Conservation (phyloP, 2,329 filamentous ascomycete species). For the Hypoxylon sp. region DNA sequence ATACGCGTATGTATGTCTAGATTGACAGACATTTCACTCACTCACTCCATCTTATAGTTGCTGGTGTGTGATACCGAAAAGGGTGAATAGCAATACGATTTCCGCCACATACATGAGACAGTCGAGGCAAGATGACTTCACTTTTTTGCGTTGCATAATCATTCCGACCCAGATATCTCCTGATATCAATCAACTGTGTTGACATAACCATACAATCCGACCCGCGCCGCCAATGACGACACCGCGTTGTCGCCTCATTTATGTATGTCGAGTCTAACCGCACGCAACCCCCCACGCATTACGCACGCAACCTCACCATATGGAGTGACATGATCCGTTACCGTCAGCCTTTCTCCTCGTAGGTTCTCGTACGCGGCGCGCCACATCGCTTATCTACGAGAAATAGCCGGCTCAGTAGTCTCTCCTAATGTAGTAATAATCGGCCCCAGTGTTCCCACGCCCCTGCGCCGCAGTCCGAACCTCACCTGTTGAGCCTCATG, state of each 20-base stretch:
- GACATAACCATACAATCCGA: slow-evolving; percentile 19
- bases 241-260: background rate
- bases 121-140: slow-evolving; percentile 19
- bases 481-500: slow-evolving; percentile 15
- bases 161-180: slow-evolving; percentile 1
- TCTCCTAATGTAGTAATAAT: slow-evolving; percentile 31
- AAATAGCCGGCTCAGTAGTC: slow-evolving; percentile 14
- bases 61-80: slow-evolving; percentile 14
- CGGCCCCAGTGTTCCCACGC: slow-evolving; percentile 16
- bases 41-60: slow-evolving; percentile 2
- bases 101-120: slow-evolving; percentile 21
- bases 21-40: too few relatives aligned
- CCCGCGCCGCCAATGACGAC: slow-evolving; percentile 21
- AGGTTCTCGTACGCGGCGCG: background rate
- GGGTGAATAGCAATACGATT: slow-evolving; percentile 3
- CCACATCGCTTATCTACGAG: slow-evolving; percentile 24
- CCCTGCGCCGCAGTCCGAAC: slow-evolving; percentile 1
- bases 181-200: slow-evolving; percentile 17
- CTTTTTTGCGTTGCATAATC: slow-evolving; percentile 13
- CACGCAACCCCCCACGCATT: slow-evolving; percentile 34
- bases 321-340: slow-evolving; percentile 27
- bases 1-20: background rate
- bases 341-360: slow-evolving; percentile 12
- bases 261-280: slow-evolving; percentile 18
- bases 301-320: slow-evolving; percentile 27